phyloP scores from a whole-genome alignment of 345 rosid species.

The Salix suchowensis region DNA sequence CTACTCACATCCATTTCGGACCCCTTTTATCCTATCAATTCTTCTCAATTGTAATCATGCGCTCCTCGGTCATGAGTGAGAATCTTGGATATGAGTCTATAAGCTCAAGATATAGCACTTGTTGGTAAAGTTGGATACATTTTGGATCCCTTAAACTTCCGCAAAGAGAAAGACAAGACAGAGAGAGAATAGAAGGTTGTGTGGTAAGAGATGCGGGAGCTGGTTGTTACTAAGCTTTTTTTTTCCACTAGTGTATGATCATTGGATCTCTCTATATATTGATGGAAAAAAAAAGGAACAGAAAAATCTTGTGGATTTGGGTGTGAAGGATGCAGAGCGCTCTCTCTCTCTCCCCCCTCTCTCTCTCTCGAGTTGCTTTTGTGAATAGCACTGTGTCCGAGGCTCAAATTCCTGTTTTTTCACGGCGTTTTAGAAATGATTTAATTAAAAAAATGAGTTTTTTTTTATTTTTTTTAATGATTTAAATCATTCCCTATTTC shows the following conservation, averaged over 20 bases:
- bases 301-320: constrained; percentile 7
- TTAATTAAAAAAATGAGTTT: too few species aligned
- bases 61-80: constrained; percentile 21
- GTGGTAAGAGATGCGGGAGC: constrained; percentile 5
- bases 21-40: constrained; percentile 2
- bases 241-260: not conserved
- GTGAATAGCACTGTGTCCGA: too few species aligned
- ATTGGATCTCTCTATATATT: not conserved
- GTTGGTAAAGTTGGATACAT: constrained; percentile 26
- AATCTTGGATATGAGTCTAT: constrained; percentile 42
- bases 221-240: not conserved
- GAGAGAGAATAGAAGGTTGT: constrained; percentile 6
- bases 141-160: constrained; percentile 11
- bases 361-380: not conserved
- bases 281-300: not conserved
- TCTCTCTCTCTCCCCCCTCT: not conserved
- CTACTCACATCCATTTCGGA: constrained; percentile 36
- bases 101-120: constrained; percentile 38
- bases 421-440: too few species aligned
- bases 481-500: too few species aligned
- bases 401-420: too few species aligned
- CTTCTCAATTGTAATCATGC: constrained; percentile 14
- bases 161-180: constrained; percentile 10
- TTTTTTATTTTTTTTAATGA: too few species aligned
- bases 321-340: not conserved